Evolutionary conservation across 306 rosid species (phyloP).

Genomic region (Corylus heterophylla): DNA sequence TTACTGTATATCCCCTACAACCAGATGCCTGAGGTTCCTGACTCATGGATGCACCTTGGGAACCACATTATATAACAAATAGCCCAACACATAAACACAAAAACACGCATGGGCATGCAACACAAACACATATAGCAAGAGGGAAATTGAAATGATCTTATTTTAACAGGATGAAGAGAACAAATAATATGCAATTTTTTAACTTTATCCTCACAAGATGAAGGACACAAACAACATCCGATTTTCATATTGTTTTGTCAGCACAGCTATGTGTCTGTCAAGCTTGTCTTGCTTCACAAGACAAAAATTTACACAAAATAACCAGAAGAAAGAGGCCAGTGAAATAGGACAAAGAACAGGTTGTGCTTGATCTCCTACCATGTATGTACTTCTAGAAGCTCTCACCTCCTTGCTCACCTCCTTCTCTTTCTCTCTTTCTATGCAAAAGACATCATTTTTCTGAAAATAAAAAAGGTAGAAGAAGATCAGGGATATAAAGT

Average conservation of each 20-base stretch:
- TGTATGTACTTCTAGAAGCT: slow-evolving; percentile 13
- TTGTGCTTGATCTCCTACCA: slow-evolving; percentile 26
- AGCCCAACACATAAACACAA: no score
- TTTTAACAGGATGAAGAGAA: not conserved
- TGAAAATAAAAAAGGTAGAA: slow-evolving; percentile 24
- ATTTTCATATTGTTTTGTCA: slow-evolving; percentile 12
- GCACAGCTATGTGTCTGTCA: slow-evolving; percentile 10
- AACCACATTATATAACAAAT: no score
- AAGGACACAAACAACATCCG: slow-evolving; percentile 14
- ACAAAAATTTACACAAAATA: slow-evolving; percentile 9
- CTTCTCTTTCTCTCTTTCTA: slow-evolving; percentile 11
- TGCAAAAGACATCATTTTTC: slow-evolving; percentile 35
- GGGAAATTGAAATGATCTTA: not conserved
- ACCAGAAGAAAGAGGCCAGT: slow-evolving; percentile 6
- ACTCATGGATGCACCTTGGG: not conserved
- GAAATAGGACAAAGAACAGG: slow-evolving; percentile 35
- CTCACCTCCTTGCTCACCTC: slow-evolving; percentile 16
- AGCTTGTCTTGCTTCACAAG: slow-evolving; percentile 23
- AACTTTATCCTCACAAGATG: not conserved
- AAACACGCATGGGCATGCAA: not conserved
- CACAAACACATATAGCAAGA: not conserved
- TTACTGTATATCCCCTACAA: not conserved
- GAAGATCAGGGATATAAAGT: not conserved
- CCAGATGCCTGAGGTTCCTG: not conserved
- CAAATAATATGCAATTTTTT: not conserved